Evolutionary conservation across 306 rosid species (phyloP).

Genomic region (Albizia julibrissin): DNA sequence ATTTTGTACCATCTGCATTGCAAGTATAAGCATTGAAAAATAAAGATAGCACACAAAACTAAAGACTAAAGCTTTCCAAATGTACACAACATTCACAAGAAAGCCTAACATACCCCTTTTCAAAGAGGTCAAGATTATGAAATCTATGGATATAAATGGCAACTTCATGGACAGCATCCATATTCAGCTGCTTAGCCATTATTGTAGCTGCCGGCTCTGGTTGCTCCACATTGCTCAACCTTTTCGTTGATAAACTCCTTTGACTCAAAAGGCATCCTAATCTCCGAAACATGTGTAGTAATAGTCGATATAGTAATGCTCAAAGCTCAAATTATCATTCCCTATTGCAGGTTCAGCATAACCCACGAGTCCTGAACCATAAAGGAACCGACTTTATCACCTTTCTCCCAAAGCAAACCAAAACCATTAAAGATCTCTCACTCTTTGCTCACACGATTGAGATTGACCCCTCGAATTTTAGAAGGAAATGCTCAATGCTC

Average conservation of each 20-base stretch:
- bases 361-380: conserved; percentile 30
- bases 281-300: conserved; percentile 69
- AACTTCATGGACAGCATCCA: conserved; percentile 78
- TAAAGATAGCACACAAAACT: not conserved
- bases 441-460: not conserved
- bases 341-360: conserved; percentile 35
- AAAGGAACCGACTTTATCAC: conserved; percentile 41
- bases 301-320: conserved; percentile 26
- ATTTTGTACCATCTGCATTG: conserved; percentile 81
- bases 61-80: not conserved
- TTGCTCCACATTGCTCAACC: conserved; percentile 56
- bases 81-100: conserved; percentile 4
- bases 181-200: conserved; percentile 53
- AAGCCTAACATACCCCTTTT: conserved; percentile 67
- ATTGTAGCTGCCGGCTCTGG: conserved; percentile 26
- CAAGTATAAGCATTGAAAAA: conserved; percentile 7
- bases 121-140: conserved; percentile 94
- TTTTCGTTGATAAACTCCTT: conserved; percentile 58
- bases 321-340: conserved; percentile 46
- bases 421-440: conserved; percentile 29
- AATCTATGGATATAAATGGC: conserved; percentile 90
- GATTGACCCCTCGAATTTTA: conserved; percentile 7
- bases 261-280: conserved; percentile 73
- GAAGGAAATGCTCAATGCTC: not conserved
- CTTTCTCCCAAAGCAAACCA: not conserved